A percentile compares a stretch with the other conserved stretches of the same genome.
phyloP scores from a whole-genome alignment of 164 flowering plant species.

The Piper betle region DNA sequence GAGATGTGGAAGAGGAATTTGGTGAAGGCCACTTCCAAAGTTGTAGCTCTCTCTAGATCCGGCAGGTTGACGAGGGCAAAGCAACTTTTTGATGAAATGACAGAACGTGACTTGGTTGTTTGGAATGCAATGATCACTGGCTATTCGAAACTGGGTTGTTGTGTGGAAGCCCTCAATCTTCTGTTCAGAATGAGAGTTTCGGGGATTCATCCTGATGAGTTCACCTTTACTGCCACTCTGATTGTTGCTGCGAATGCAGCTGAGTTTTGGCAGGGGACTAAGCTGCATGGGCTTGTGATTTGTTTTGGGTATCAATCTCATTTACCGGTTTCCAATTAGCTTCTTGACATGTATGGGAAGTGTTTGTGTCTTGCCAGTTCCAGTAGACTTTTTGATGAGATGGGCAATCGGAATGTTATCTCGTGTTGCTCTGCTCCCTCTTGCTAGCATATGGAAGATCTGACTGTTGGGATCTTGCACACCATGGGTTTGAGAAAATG shows the following conservation, averaged over 20 bases:
- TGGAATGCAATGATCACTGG: constrained; percentile 56
- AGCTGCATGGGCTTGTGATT: constrained; percentile 36
- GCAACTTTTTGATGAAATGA: constrained; percentile 56
- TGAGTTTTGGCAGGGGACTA: constrained; percentile 27
- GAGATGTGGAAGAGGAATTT: constrained; percentile 14
- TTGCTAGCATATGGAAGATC: constrained; percentile 38
- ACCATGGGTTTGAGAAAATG: constrained; percentile 29
- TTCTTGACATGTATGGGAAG: constrained; percentile 69
- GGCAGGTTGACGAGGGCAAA: constrained; percentile 34
- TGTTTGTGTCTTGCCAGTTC: constrained; percentile 31
- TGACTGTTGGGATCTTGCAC: constrained; percentile 24
- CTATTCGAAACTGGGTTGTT: constrained; percentile 35
- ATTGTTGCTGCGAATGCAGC: constrained; percentile 27
- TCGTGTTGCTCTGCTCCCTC: constrained; percentile 74
- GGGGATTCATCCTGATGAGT: constrained; percentile 30
- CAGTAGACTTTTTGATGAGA: constrained; percentile 31
- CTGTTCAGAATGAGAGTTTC: constrained; percentile 37
- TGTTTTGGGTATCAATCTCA: constrained; percentile 31
- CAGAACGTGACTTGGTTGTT: constrained; percentile 32
- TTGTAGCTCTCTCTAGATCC: constrained; percentile 19
- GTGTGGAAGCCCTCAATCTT: constrained; percentile 29
- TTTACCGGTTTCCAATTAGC: constrained; percentile 48
- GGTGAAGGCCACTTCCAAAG: constrained; percentile 24
- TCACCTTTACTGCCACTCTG: constrained; percentile 47
- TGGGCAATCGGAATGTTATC: constrained; percentile 33